Evolutionary conservation across 192 early-diverging fungal genomes (phyloP).

Genomic region (Coemansia sp.): DNA sequence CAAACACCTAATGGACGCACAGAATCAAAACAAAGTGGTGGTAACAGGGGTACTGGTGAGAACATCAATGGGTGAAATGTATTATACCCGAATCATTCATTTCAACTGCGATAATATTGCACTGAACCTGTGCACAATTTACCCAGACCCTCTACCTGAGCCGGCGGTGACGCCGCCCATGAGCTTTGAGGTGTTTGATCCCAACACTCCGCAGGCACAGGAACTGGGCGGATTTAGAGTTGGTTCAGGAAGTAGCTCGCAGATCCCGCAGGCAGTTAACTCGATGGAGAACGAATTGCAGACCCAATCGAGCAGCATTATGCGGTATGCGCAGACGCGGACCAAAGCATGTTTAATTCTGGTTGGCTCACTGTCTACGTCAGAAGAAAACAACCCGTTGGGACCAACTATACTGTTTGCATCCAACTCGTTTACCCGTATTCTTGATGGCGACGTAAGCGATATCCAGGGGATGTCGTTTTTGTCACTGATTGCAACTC

Average conservation of each 20-base stretch:
- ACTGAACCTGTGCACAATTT: constrained; percentile 14
- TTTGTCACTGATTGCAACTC: constrained; percentile 18
- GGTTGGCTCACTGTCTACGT: constrained; percentile 2
- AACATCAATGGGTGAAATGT: not conserved
- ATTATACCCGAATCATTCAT: constrained; percentile 14
- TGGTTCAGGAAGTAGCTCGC: not conserved
- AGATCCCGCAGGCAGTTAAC: not conserved
- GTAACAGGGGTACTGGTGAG: constrained; percentile 2
- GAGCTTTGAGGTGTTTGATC: not conserved
- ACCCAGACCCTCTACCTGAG: not conserved
- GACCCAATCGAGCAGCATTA: not conserved
- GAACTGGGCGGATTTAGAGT: not conserved
- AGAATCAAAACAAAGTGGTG: constrained; percentile 6
- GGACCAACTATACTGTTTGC: constrained; percentile 36
- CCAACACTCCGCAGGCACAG: not conserved
- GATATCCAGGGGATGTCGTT: constrained; percentile 37
- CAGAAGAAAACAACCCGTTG: not conserved
- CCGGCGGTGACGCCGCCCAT: not conserved
- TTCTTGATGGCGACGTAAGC: constrained; percentile 17
- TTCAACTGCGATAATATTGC: constrained; percentile 33
- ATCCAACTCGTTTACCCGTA: constrained; percentile 24
- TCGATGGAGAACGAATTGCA: not conserved
- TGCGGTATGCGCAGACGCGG: constrained; percentile 3
- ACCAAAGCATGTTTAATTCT: constrained; percentile 35
- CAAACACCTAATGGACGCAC: not conserved